Base-by-base conservation (phyloP, 208 protist genomes). In the Balamuthia mandrillaris region DNA sequence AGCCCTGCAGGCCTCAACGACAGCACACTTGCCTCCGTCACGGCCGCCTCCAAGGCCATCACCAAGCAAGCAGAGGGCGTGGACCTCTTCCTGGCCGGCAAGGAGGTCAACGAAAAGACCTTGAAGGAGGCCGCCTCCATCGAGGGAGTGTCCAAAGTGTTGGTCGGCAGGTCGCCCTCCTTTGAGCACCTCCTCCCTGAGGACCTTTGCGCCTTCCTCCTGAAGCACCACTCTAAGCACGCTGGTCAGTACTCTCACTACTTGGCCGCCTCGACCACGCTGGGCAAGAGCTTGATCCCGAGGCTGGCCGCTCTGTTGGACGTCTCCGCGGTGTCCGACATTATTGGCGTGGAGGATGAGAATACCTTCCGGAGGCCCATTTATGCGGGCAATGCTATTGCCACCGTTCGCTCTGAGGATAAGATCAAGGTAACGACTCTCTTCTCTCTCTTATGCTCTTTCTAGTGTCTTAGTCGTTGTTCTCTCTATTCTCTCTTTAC, bases 321-420 rank as follows among this genome's bases (percentile, higher is more conserved):
- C 86, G 93, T 95, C 51, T 91, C 93, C 68, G 93, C 94, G 33
- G 95, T 99, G 70, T 94, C 94, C 10, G 97, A 99, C 29, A 92
- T 99, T 37, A 95, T 95, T 3, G 89, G 86, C 12, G 88, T 99
- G 33, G 90, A 97, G 86, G 85, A 88, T 58, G 94, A 93, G 52
- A 90, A 96, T 82, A 98, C 96, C 1, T 99, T 99, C 90, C 93
- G 95, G 18, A 95, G 97, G 21, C 95, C 96, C 33, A 97, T 98
- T 75, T 99, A 99, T 90, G 98, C 98, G 31, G 90, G 97, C 45
- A 99, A 99, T 88, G 97, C 96, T 24, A 92, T 99, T 58, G 91
- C 94, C 27, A 98, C 94, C 6, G 94, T 99, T 24, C 91, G 96
- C 90, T 96, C 93, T 5, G 65, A 41, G 0, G 97, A 98, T 81